Conservation (phyloP, 23 red algal genomes). For the Cyanidiococcus yangmingshanensis region DNA sequence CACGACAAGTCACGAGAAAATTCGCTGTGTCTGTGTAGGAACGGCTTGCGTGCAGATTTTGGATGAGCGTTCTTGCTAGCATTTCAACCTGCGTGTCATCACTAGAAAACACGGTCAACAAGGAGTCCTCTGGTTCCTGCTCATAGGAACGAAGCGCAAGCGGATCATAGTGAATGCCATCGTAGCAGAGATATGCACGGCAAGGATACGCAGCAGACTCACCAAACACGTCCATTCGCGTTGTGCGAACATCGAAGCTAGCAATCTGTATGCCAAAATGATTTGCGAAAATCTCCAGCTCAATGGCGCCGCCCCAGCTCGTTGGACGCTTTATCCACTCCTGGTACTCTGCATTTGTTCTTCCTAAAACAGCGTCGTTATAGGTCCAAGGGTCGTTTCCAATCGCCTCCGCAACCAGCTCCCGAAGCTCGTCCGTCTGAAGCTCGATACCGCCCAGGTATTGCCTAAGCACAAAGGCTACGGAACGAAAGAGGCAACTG, state of each 20-base stretch:
- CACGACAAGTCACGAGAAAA: slow-evolving; percentile 49
- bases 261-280: slow-evolving; percentile 63
- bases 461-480: slow-evolving; percentile 20
- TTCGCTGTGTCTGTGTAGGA: slow-evolving; percentile 72
- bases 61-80: slow-evolving; percentile 36
- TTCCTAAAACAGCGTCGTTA: slow-evolving; percentile 44
- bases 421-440: slow-evolving; percentile 28
- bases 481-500: slow-evolving; percentile 78
- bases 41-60: slow-evolving; percentile 24
- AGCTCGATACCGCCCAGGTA: background rate
- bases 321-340: slow-evolving; percentile 62
- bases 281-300: slow-evolving; percentile 50
- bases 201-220: slow-evolving; percentile 41
- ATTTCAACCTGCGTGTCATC: slow-evolving; percentile 25
- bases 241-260: slow-evolving; percentile 69
- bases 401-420: slow-evolving; percentile 37
- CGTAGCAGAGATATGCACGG: slow-evolving; percentile 64
- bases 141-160: slow-evolving; percentile 36
- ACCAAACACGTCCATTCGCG: slow-evolving; percentile 68
- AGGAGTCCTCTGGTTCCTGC: background rate
- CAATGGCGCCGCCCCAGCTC: slow-evolving; percentile 95
- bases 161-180: slow-evolving; percentile 98
- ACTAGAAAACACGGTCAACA: slow-evolving; percentile 50
- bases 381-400: slow-evolving; percentile 41
- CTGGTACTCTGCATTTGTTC: slow-evolving; percentile 43